Base-by-base conservation (phyloP, 345 rosid genomes). In the Crucihimalaya himalaica region DNA sequence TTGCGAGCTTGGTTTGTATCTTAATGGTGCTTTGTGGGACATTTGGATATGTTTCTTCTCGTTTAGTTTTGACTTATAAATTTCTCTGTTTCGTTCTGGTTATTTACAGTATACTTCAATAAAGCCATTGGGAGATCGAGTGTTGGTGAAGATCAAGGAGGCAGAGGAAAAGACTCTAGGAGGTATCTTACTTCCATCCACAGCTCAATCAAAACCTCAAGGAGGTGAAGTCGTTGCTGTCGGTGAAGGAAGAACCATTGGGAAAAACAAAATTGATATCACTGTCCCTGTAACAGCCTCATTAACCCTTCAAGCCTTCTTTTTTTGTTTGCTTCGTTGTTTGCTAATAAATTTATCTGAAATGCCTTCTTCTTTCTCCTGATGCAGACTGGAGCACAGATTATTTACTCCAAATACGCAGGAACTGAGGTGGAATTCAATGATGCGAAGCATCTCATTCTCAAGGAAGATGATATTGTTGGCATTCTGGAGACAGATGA, bases 401-500 rank as follows among this genome's bases (percentile, higher is more conserved):
- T 96, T 15, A 73, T 96, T 2, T 92, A 88, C 72, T 90, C 99
- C 67, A 96, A 89, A 81, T 92, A 86, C 63, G 95, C 99, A 0
- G 99, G 99, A 34, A 96, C 96, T 14, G 97, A 90, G 72, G 73
- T 90, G 37, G 97, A 87, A 31, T 90, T 92, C 85, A 82, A 86
- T 66, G 98, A 91, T 45, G 71, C 82, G 42, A 86, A 76, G 76
- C 99, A 96, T 74, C 93, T 96, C 56, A 83, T 96, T 37, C 71
- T 96, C 60, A 90, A 89, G 83, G 99, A 92, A 75, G 98, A 92
- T 79, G 99, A 90, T 71, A 85, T 96, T 46, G 89, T 96, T 37
- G 99, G 99, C 23, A 80, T 86, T 62, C 90, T 96, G n/a, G 99
- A 92, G 82, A 92, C 97, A 1, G 92, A 89, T 45, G 96, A 92